Base-by-base conservation (phyloP, 2,329 filamentous ascomycete species). In the Tolypocladium ovalisporum region DNA sequence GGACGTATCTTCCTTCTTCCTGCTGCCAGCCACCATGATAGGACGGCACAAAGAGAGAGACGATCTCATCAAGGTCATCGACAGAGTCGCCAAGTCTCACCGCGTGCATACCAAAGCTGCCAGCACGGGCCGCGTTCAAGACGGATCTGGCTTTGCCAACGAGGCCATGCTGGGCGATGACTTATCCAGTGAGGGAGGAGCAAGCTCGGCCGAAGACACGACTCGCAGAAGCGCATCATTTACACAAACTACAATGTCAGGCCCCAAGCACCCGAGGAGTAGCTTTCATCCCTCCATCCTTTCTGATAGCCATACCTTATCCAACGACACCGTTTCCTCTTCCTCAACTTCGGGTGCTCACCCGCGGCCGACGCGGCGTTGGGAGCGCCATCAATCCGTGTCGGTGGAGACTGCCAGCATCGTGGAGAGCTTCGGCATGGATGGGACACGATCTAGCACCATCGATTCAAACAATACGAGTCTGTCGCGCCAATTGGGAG, bases 1-100 rank as follows among this genome's bases (percentile, higher is more conserved):
- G 58, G 93, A 97, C 70, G 85, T 96, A 0, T 96, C 90, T 1
- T 95, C 91, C 5, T 94, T 95, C 67, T 97, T 97, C 72, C 88
- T 91, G 63, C 79, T 97, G 24, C 93, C 93, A 0, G 82, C 84
- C 0, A 79, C 80, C 58, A 90, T 95, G 79, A 88, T 96, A 62
- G 93, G 93, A 4, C 83, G 92, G 39, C 79, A 86, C 35, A 77
- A 82, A 60, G 90, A 96, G 68, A 84, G 84, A 47, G 78, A 85
- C 52, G 81, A 82, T 40, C 82, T 97, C 10, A 73, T 91, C 42
- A 81, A 79, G 62, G 81, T 94, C 39, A 89, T 97, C 54, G 86
- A 95, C 61, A 86, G 84, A 52, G 87, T 91, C 54, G 83, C 88
- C 24, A 84, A 79, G 66, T 85, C 80, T 37, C 88, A 92, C 58